Evolutionary conservation across 257 asterid species (phyloP).

Genomic region (Gynochthodes officinalis): DNA sequence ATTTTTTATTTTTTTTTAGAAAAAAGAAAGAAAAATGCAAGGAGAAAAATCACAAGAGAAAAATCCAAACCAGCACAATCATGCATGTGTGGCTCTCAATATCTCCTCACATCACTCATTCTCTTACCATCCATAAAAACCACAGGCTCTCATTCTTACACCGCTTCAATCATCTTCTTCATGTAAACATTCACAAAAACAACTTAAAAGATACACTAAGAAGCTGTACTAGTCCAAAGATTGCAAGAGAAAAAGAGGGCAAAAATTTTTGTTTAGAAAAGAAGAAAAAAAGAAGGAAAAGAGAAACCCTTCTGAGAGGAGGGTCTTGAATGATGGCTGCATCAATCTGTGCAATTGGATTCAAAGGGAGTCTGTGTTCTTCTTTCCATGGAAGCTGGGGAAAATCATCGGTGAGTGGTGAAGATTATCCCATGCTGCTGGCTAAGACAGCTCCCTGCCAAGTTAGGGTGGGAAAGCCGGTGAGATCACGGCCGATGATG

Average conservation of each 20-base stretch:
- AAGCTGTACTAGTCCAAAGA: no score
- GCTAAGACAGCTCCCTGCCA: slow-evolving; percentile 24
- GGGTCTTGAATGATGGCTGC: slow-evolving; percentile 37
- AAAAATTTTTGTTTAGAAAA: neutral
- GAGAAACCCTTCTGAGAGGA: no score
- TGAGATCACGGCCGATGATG: slow-evolving; percentile 74
- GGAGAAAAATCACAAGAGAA: slow-evolving; percentile 8
- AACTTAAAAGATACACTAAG: no score
- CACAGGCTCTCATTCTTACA: slow-evolving; percentile 26
- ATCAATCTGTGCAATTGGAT: slow-evolving; percentile 51
- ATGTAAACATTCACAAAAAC: neutral
- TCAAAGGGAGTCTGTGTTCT: slow-evolving; percentile 32
- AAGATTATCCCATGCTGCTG: slow-evolving; percentile 33
- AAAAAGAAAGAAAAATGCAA: neutral
- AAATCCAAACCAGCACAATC: slow-evolving; percentile 22
- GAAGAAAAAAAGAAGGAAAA: no score
- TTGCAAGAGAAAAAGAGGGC: no score
- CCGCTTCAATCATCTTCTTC: slow-evolving; percentile 17
- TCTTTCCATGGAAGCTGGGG: slow-evolving; percentile 66
- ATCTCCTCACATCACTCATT: slow-evolving; percentile 13
- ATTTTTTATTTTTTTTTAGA: no score
- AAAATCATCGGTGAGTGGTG: slow-evolving; percentile 51
- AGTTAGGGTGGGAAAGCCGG: slow-evolving; percentile 43
- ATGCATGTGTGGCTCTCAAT: slow-evolving; percentile 41
- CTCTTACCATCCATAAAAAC: slow-evolving; percentile 26